Evolutionary conservation across 331 rosid genomes (phyloP), one percentile per base, ranked within the genome.

Genomic region (Telfairia occidentalis): DNA sequence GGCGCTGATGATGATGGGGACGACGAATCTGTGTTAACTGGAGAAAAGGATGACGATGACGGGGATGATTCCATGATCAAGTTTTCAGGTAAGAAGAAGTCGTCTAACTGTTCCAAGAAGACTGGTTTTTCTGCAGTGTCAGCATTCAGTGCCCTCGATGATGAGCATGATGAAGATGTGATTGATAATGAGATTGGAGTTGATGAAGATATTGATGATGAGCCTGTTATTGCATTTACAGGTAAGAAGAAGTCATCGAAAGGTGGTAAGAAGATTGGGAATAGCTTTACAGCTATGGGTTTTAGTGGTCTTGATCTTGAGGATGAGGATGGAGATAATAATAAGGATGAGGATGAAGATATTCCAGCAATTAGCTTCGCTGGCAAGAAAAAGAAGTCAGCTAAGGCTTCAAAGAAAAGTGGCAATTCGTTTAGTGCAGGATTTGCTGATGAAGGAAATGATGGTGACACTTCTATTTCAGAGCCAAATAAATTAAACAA

Each of bases 331-430:
- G 79, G 78, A 77, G 78, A 57, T 55, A 87, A 83, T 83, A 67
- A 78, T 43, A 82, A 84, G 7, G 92, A 76, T 3, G 90, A 55
- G 50, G 92, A 88, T 29, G 96, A 89, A 2, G 97, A 87, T 49
- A 74, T 81, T 75, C 75, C 84, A 29, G 74, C 84, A 0, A 86
- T 91, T 75, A 82, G 82, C 13, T 91, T 91, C 83, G 80, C 90
- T 0, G 98, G 97, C 29, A 91, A 91, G 92, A 94, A 94, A 71
- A 93, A 91, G 87, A 93, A 86, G 82, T 92, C 95, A 30, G 82
- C 93, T 1, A 90, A 88, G 82, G 76, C 82, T 50, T 82, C 81
- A 0, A 91, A 90, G 81, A 94, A 86, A 85, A 69, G 84, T 78
- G 85, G 76, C 46, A 81, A 79, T 84, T 75, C 81, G 6, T 74